phyloP scores from a whole-genome alignment of 441 rosid species.

The Mallotus japonicus region DNA sequence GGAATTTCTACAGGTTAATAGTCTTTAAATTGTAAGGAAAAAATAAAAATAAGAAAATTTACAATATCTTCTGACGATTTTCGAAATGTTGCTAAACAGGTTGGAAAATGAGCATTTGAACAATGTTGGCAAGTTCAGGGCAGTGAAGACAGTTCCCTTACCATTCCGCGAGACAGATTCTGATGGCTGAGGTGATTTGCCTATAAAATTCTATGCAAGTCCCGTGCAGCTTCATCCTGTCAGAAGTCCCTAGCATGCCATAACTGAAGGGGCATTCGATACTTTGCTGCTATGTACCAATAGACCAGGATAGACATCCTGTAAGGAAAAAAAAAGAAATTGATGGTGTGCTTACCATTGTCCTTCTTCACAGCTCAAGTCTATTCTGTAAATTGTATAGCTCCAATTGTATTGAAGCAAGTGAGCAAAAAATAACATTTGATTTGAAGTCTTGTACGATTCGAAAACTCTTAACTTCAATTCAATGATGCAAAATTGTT shows the following conservation, averaged over 20 bases:
- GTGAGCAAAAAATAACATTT: slow-evolving; percentile 17
- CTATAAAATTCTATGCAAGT: not conserved
- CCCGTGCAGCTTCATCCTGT: not conserved
- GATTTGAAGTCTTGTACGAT: slow-evolving; percentile 12
- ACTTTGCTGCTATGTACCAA: slow-evolving; percentile 7
- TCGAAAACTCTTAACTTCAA: slow-evolving; percentile 16
- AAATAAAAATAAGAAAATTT: not conserved
- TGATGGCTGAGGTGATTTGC: slow-evolving; percentile 39
- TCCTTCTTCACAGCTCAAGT: slow-evolving; percentile 22
- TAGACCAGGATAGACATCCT: not conserved
- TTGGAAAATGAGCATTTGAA: slow-evolving; percentile 93
- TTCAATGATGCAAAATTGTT: slow-evolving; percentile 12
- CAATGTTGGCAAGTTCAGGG: slow-evolving; percentile 88
- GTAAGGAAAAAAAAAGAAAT: not conserved
- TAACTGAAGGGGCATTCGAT: not conserved
- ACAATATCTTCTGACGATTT: not conserved
- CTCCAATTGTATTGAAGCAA: slow-evolving; percentile 17
- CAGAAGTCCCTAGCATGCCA: not conserved
- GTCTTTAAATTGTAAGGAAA: not conserved
- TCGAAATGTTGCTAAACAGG: slow-evolving; percentile 36
- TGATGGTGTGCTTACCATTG: slow-evolving; percentile 5
- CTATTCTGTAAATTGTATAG: slow-evolving; percentile 25
- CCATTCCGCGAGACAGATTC: slow-evolving; percentile 81
- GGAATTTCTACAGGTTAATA: slow-evolving; percentile 92
- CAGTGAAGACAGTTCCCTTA: slow-evolving; percentile 86